phyloP scores from a whole-genome alignment of 208 protist genomes.

The Novymonas esmeraldas region DNA sequence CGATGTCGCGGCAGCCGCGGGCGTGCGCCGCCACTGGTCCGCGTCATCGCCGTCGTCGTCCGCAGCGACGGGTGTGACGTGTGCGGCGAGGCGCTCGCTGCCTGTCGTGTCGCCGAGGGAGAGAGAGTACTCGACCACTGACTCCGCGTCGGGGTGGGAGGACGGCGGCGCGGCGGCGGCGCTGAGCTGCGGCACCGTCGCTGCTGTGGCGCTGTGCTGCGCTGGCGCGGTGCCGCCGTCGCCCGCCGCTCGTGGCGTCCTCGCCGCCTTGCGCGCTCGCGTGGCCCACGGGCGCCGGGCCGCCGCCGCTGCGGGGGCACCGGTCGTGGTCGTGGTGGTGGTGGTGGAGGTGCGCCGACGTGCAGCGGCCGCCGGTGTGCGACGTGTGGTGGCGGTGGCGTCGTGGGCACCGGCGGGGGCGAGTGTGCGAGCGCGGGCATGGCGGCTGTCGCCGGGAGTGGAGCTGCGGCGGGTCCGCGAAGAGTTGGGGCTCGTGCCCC shows the following conservation, averaged over 20 bases:
- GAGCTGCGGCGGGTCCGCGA: neutral
- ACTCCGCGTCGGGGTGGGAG: neutral
- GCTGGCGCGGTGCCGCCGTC: neutral
- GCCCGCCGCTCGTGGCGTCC: neutral
- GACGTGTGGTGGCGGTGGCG: neutral
- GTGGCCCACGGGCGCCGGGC: neutral
- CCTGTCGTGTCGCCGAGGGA: conserved; percentile 3
- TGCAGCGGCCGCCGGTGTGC: neutral
- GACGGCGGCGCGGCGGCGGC: neutral
- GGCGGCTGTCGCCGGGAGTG: neutral
- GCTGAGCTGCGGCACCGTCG: neutral
- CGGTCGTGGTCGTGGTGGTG: too few relatives aligned
- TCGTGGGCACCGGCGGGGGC: too few relatives aligned
- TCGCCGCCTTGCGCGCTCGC: neutral
- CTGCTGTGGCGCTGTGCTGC: neutral
- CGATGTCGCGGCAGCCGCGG: neutral
- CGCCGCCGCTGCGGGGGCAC: neutral
- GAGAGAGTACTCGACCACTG: conserved; percentile 29
- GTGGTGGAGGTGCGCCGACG: neutral
- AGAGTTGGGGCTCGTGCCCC: neutral
- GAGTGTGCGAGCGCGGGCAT: too few relatives aligned
- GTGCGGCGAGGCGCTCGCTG: too few relatives aligned
- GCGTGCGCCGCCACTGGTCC: neutral
- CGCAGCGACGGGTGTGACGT: neutral
- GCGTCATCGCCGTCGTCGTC: neutral